Percentiles rank a stretch among this genome's conserved stretches.
Conservation (phyloP, 2,329 filamentous ascomycete genomes). For the Trichoderma sp. region DNA sequence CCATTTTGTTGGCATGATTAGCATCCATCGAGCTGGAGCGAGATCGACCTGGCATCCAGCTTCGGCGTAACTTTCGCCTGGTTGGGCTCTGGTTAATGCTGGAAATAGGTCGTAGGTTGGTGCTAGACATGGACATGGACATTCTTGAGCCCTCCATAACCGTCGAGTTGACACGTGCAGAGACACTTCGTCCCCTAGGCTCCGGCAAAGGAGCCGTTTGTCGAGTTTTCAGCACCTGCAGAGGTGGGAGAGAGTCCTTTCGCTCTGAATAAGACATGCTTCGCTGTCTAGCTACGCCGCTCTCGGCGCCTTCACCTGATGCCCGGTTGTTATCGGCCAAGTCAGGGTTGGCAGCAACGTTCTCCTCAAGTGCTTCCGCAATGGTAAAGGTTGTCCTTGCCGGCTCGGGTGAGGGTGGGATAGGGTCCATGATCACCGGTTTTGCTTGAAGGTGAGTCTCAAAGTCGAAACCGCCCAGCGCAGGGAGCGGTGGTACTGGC, state of each 20-base stretch:
- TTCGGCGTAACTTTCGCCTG: constrained; percentile 53
- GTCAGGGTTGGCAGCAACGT: neutral
- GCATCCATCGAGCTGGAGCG: constrained; percentile 54
- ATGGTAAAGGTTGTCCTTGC: constrained; percentile 29
- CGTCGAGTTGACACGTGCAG: constrained; percentile 49
- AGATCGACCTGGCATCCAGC: constrained; percentile 59
- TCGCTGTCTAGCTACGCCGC: constrained; percentile 35
- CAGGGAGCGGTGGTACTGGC: constrained; percentile 31
- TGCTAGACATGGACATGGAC: constrained; percentile 39
- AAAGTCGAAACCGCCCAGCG: constrained; percentile 32
- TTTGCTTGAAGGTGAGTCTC: constrained; percentile 31
- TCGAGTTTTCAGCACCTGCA: constrained; percentile 35
- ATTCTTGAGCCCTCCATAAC: constrained; percentile 41
- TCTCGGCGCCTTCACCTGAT: neutral
- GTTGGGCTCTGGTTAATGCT: constrained; percentile 50
- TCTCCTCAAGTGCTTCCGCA: neutral
- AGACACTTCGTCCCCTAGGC: constrained; percentile 51
- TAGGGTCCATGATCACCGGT: constrained; percentile 39
- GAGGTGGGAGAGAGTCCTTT: constrained; percentile 32
- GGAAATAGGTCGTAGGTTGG: constrained; percentile 33
- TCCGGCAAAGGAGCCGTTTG: constrained; percentile 43
- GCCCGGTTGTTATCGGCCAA: neutral
- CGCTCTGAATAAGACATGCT: constrained; percentile 42
- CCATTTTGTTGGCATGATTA: constrained; percentile 32
- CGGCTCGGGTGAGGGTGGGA: constrained; percentile 38